Conservation (phyloP, 768 basidiomycete species). For the Saitozyma sp. region DNA sequence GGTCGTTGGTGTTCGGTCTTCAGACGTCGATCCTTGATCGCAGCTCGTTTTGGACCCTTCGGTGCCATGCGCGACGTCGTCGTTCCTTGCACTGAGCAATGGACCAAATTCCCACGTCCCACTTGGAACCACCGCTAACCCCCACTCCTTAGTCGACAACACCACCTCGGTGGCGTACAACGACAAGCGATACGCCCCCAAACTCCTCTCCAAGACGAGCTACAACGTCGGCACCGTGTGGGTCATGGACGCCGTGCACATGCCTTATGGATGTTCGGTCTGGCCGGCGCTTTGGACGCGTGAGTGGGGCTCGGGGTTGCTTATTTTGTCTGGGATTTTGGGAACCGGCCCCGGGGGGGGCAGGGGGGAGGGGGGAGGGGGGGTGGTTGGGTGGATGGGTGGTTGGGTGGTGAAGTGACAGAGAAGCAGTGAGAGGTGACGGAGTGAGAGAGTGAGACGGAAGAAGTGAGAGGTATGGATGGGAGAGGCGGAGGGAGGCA, state of each 20-base stretch:
- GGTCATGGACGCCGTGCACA: slow-evolving; percentile 48
- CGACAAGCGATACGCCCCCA: slow-evolving; percentile 51
- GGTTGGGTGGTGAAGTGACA: no score
- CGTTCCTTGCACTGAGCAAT: background rate
- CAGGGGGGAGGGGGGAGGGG: no score
- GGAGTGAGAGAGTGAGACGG: no score
- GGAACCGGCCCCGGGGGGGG: no score
- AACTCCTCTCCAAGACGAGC: slow-evolving; percentile 43
- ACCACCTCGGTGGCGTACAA: slow-evolving; percentile 44
- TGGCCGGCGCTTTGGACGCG: slow-evolving; percentile 47
- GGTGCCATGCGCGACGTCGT: background rate
- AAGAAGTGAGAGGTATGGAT: no score
- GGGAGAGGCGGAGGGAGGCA: no score
- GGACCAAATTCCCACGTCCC: background rate
- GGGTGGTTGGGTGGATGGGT: no score
- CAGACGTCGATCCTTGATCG: no score
- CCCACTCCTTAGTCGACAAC: slow-evolving; percentile 39
- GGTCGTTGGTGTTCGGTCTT: no score
- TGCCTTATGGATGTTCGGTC: slow-evolving; percentile 64
- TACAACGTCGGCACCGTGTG: slow-evolving; percentile 49
- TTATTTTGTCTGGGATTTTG: no score
- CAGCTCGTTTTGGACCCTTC: no score
- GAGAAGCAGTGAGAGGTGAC: no score
- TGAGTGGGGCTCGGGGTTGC: slow-evolving; percentile 17
- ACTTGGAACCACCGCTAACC: background rate